Evolutionary conservation across 2,329 filamentous ascomycete genomes (phyloP).

Genomic region (Verticillium albo-atrum): DNA sequence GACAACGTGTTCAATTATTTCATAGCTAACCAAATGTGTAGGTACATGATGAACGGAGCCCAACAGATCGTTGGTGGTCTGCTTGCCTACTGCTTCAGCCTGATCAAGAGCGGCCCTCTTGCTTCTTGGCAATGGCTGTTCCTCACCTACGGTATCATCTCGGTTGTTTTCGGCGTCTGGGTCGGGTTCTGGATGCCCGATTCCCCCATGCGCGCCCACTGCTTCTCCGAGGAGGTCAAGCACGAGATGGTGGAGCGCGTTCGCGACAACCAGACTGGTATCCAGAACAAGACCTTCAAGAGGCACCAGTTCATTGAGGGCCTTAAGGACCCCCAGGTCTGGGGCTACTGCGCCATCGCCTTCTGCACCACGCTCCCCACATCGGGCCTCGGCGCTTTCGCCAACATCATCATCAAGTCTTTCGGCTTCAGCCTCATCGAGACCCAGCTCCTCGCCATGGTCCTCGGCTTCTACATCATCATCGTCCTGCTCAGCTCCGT

Average conservation of each 20-base stretch:
- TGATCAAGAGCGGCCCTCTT: slow-evolving; percentile 47
- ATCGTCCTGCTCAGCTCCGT: slow-evolving; percentile 61
- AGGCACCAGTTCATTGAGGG: slow-evolving; percentile 43
- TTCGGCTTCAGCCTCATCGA: slow-evolving; percentile 62
- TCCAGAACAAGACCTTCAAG: slow-evolving; percentile 50
- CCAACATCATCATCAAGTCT: slow-evolving; percentile 68
- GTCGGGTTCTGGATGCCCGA: slow-evolving; percentile 63
- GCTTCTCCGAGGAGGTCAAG: slow-evolving; percentile 63
- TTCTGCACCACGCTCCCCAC: slow-evolving; percentile 71
- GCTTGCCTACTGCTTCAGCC: slow-evolving; percentile 59
- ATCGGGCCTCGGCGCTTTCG: slow-evolving; percentile 67
- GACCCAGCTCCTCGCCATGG: slow-evolving; percentile 72
- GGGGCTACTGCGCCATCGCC: slow-evolving; percentile 60
- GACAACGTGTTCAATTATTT: neutral
- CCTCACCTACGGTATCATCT: slow-evolving; percentile 59
- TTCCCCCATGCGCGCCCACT: slow-evolving; percentile 67
- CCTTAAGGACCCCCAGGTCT: slow-evolving; percentile 61
- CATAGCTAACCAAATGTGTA: neutral
- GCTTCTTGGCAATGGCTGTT: slow-evolving; percentile 68
- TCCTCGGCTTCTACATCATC: slow-evolving; percentile 70
- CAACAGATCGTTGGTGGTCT: slow-evolving; percentile 71
- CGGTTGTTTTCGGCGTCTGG: slow-evolving; percentile 60
- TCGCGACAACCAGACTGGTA: slow-evolving; percentile 55
- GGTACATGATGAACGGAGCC: slow-evolving; percentile 71
- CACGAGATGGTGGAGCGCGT: slow-evolving; percentile 57